A percentile compares a stretch with the other conserved stretches of the same genome.
phyloP scores from a whole-genome alignment of 139 green algal species.

The Chlamydomonas sphaeroides region DNA sequence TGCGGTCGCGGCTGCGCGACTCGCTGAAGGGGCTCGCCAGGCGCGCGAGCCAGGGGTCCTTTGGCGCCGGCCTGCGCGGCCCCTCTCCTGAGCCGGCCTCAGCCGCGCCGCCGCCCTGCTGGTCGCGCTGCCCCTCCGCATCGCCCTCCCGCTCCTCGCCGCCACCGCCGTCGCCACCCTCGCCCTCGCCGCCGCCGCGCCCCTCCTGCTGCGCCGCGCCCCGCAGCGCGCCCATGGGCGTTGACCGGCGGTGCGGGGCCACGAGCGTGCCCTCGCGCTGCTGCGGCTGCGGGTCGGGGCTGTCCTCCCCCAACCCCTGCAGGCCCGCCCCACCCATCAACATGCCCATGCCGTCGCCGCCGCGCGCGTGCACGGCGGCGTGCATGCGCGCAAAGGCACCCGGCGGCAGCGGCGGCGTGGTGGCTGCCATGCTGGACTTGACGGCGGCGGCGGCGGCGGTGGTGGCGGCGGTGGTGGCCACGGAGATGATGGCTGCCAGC shows the following conservation, averaged over 20 bases:
- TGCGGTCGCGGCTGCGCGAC: not conserved
- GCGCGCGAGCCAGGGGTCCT: too few species aligned
- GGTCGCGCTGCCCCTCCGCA: too few species aligned
- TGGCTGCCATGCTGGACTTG: constrained; percentile 13
- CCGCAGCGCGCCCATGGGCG: too few species aligned
- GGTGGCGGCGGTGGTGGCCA: constrained; percentile 31
- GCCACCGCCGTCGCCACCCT: too few species aligned
- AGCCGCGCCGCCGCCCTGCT: too few species aligned
- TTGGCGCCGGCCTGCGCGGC: too few species aligned
- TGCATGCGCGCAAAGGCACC: constrained; percentile 34
- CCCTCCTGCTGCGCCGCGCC: too few species aligned
- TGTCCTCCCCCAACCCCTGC: not conserved
- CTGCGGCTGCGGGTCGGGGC: constrained; percentile 27
- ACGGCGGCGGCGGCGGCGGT: constrained; percentile 29
- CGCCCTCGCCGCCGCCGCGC: too few species aligned
- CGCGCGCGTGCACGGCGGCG: not conserved
- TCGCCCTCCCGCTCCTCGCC: too few species aligned
- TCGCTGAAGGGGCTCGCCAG: not conserved
- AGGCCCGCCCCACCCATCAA: not conserved
- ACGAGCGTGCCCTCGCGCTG: not conserved
- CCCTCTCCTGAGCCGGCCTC: too few species aligned
- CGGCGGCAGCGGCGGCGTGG: constrained; percentile 6
- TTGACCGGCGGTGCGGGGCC: constrained; percentile 1
- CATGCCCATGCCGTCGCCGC: not conserved
- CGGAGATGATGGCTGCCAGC: constrained; percentile 35